These are phyloP conservation scores for Phytophthora foliorum DNA, from an alignment of 352 stramenopile species.

Conservation along the genomic window DNA sequence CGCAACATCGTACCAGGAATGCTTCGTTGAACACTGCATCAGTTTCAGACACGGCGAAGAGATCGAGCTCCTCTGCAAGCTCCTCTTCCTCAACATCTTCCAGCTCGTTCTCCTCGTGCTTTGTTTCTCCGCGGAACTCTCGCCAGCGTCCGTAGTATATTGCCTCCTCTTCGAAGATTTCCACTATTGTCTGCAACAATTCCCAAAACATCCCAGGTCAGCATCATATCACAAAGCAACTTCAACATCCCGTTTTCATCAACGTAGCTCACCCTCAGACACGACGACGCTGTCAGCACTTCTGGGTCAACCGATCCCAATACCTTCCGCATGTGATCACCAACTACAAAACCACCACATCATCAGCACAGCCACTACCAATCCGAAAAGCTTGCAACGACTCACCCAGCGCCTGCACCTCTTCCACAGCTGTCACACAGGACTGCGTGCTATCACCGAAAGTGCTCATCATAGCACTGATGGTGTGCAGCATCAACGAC, in stretches of 20 bases:
- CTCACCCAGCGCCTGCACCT: slow-evolving; percentile 64
- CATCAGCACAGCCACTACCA: slow-evolving; percentile 10
- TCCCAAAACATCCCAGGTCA: slow-evolving; percentile 3
- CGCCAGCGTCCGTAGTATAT: slow-evolving; percentile 88
- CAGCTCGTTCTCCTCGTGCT: slow-evolving; percentile 81
- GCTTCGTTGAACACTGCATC: slow-evolving; percentile 81
- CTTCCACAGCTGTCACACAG: slow-evolving; percentile 67
- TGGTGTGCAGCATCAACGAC: slow-evolving; percentile 63
- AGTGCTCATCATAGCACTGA: slow-evolving; percentile 87
- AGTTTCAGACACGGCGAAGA: slow-evolving; percentile 83
- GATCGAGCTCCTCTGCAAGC: slow-evolving; percentile 84
- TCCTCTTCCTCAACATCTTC: slow-evolving; percentile 87
- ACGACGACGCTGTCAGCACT: slow-evolving; percentile 52
- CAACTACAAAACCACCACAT: slow-evolving; percentile 49
- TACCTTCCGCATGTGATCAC: slow-evolving; percentile 55
- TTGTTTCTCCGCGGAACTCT: slow-evolving; percentile 84
- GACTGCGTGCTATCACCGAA: slow-evolving; percentile 75
- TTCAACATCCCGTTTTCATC: neutral
- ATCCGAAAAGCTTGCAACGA: neutral
- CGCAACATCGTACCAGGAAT: slow-evolving; percentile 58
- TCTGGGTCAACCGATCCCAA: slow-evolving; percentile 57
- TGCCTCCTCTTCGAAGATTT: slow-evolving; percentile 82
- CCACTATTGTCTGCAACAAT: slow-evolving; percentile 66
- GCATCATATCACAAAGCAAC: neutral
- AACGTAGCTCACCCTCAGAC: slow-evolving; percentile 50